A percentile compares a stretch with the other conserved stretches of the same genome.
Evolutionary conservation across 441 rosid species (phyloP).

Genomic region (Manihot esculenta): DNA sequence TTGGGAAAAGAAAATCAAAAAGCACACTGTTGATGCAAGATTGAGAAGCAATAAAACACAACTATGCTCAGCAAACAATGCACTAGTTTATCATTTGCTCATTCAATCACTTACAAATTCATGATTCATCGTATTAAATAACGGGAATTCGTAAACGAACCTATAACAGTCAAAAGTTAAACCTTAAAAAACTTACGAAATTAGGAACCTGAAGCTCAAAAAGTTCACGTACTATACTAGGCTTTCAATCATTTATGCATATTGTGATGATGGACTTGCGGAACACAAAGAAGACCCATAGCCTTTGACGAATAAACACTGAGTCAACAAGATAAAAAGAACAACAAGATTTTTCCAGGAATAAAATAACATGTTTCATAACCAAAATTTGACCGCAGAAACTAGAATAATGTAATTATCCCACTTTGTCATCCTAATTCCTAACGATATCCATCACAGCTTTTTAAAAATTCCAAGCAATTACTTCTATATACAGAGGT

Average conservation of each 20-base stretch:
- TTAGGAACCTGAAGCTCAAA: constrained; percentile 1
- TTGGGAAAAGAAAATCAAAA: no score
- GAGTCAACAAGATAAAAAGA: no score
- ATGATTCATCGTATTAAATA: not conserved
- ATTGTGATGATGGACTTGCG: not conserved
- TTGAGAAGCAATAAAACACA: not conserved
- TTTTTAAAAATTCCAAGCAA: not conserved
- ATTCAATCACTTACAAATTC: not conserved
- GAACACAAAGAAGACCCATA: not conserved
- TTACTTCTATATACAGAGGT: no score
- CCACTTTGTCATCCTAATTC: not conserved
- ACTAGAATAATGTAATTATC: not conserved
- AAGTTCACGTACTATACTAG: constrained; percentile 6
- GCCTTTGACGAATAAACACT: not conserved
- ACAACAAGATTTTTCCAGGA: not conserved
- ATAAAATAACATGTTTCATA: not conserved
- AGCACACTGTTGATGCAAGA: not conserved
- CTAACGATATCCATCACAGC: not conserved
- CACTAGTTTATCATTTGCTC: no score
- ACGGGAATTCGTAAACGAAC: not conserved
- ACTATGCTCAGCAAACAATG: no score
- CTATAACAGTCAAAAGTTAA: not conserved
- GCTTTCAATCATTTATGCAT: not conserved
- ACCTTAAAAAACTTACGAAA: not conserved
- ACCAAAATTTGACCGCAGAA: not conserved